These are phyloP conservation scores for Aspergillus aculeatus DNA, from an alignment of 2,329 filamentous ascomycete species.

Conservation along the genomic window DNA sequence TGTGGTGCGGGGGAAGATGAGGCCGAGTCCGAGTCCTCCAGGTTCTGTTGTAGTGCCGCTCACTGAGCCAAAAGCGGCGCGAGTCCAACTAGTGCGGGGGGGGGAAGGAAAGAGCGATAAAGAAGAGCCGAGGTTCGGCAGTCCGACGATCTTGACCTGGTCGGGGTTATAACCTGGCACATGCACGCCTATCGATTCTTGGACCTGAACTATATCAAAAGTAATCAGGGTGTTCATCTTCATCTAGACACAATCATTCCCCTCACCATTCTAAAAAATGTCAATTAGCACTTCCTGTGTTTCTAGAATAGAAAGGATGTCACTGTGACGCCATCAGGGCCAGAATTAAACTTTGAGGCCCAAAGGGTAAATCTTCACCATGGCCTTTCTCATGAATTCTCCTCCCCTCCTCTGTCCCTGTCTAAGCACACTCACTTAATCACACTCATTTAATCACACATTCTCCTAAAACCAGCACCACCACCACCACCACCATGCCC, in stretches of 20 bases:
- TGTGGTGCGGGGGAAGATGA: constrained; percentile 1
- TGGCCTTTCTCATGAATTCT: not conserved
- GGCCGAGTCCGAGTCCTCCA: not conserved
- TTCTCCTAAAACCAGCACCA: too few species aligned
- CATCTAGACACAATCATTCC: not conserved
- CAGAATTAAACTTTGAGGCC: not conserved
- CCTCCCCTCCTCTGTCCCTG: not conserved
- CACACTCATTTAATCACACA: not conserved
- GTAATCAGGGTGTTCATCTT: too few species aligned
- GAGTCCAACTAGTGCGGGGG: too few species aligned
- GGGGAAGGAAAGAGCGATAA: constrained; percentile 23
- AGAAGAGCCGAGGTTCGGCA: constrained; percentile 21
- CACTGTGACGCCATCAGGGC: constrained; percentile 1
- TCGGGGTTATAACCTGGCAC: too few species aligned
- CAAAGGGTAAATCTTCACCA: not conserved
- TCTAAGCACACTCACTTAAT: not conserved
- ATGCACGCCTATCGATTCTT: too few species aligned
- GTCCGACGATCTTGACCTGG: not conserved
- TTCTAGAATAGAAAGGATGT: not conserved
- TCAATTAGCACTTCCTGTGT: not conserved
- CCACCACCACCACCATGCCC: not conserved
- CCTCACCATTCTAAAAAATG: not conserved
- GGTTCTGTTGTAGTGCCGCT: too few species aligned
- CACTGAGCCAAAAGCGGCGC: too few species aligned
- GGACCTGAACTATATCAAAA: too few species aligned